Evolutionary conservation across 2,329 filamentous ascomycete genomes (phyloP), one percentile per base, ranked within the genome.

Genomic region (Aspergillus neotritici): DNA sequence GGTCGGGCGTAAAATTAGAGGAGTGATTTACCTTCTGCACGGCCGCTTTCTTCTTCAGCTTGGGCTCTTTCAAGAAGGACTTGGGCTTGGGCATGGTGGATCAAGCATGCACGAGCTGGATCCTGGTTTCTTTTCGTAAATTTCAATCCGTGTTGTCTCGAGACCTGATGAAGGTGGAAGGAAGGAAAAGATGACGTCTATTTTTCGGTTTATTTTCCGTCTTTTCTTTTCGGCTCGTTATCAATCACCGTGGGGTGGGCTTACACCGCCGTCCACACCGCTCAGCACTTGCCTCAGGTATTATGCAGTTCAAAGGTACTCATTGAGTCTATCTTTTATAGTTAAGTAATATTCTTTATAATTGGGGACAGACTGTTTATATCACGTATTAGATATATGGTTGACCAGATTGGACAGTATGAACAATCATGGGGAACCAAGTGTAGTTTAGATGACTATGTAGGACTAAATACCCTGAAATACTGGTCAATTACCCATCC

Each of bases 1-100:
- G 10, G 12, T 25, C 6, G 4, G 15, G 37, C 14, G 15, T 17
- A 8, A 25, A 5, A 17, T 6, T 25, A 25, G 21, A 25, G 16
- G 17, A 21, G 28, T 12, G n/a, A 33, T 34, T 40, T 57, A 71
- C 68, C 57, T 64, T 60, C 49, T 67, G 65, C 14, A 25, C 21
- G 7, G 61, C 59, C 11, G 57, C 48, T 46, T 71, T 72, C 47
- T 71, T 73, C 31, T 53, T 53, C 49, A 62, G 52, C 44, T 68
- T 71, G 2, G 70, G 62, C 31, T 69, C 66, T 49, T 67, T 70
- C 12, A 69, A 52, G 10, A 68, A 55, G 7, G 58, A 42, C 48
- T 69, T 70, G 13, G 56, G 62, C 49, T 68, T 69, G 11, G 65
- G 62, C 67, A 69, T 70, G 45, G 11, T 37, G 14, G 21, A 39